Evolutionary conservation across 306 rosid species (phyloP), one percentile per base, ranked within the genome.

Genomic region (Cucurbita maxima): DNA sequence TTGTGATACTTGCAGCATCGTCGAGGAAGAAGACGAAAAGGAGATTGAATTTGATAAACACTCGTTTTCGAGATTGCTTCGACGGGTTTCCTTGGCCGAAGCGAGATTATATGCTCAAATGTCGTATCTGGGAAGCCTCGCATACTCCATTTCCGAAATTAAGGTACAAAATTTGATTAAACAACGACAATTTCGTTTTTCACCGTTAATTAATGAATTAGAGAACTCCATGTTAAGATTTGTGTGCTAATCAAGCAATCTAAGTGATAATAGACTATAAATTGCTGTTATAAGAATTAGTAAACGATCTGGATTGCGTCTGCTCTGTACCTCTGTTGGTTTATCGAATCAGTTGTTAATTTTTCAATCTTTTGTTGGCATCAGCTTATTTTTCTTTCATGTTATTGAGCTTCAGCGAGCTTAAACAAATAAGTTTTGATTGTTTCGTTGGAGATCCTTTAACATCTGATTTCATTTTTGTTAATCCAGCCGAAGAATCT

Each of bases 111-210:
- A 87, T 70, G 96, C 91, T 59, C 86, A 91, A 79, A 86, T 94
- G 96, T 88, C 97, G 19, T 87, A 94, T 78, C 77, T 95, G 84
- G 99, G 96, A 22, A 83, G 36, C 75, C 74, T 95, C 84, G 92
- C 99, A 12, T 95, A 95, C 56, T 70, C 76, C 83, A 83, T 95
- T 71, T 84, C 96, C 62, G 83, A 75, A 47, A 89, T 95, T 57
- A 83, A 89, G 92, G 99, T 91, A 69, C 44, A 22, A 25, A 73
- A 58, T 76, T 69, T 72, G 14, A 50, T 22, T 61, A 34, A 25
- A 37, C 5, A 10, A 11, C 47, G 43, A 45, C 7, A 67, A 45
- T 45, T 67, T 34, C 45, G 2, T 70, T 4, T 7, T 69, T 47
- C 34, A 30, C 34, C 34, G 34, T 30, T 68, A 41, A 22, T 48